Conservation (phyloP, 495 filamentous ascomycete species). For the Aspergillus sparsus region DNA sequence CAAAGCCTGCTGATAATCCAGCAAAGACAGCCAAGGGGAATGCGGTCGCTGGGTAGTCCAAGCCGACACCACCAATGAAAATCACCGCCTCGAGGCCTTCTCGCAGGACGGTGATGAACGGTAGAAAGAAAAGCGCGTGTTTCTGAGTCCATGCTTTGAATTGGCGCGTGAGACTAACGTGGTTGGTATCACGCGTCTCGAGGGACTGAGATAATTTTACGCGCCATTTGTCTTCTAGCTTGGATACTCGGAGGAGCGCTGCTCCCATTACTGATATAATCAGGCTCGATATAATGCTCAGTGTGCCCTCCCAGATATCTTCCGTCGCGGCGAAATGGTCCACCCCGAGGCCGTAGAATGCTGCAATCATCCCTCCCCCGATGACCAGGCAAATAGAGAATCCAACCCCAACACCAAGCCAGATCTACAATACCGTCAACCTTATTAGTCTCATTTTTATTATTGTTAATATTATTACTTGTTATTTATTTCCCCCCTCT, state of each 20-base stretch:
- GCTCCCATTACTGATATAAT: constrained; percentile 81
- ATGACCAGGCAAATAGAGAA: constrained; percentile 67
- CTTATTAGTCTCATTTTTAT: neutral
- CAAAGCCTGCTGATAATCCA: constrained; percentile 62
- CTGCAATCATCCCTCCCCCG: constrained; percentile 73
- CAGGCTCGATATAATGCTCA: constrained; percentile 67
- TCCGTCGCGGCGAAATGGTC: constrained; percentile 67
- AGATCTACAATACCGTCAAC: constrained; percentile 60
- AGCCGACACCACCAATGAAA: constrained; percentile 78
- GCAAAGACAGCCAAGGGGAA: constrained; percentile 73
- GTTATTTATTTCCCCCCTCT: no score
- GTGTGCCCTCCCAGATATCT: constrained; percentile 76
- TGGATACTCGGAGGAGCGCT: constrained; percentile 76
- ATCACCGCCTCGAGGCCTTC: constrained; percentile 82
- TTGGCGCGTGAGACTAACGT: constrained; percentile 28
- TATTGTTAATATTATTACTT: no score
- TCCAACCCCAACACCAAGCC: constrained; percentile 65
- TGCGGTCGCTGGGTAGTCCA: constrained; percentile 69
- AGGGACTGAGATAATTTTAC: constrained; percentile 71
- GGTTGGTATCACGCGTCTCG: constrained; percentile 47
- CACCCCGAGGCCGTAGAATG: constrained; percentile 71
- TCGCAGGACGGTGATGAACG: constrained; percentile 79
- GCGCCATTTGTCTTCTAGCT: constrained; percentile 84
- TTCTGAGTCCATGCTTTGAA: constrained; percentile 70
- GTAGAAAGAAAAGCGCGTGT: constrained; percentile 79